phyloP scores from a whole-genome alignment of 192 early-diverging fungal genomes.

The Coemansia sp. region DNA sequence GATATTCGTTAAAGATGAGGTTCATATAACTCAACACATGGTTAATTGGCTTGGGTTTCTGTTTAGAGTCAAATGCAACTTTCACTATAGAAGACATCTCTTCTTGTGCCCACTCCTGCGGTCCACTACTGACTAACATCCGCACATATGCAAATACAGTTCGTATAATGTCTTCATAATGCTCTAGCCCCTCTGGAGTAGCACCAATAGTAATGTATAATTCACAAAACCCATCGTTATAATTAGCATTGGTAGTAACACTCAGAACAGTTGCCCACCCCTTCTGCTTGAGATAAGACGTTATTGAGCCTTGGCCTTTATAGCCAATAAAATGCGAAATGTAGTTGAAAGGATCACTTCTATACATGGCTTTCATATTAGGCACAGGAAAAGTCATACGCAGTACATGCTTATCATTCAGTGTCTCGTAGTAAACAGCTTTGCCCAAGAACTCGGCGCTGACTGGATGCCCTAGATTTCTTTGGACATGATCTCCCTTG shows the following conservation, averaged over 20 bases:
- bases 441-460: constrained; percentile 57
- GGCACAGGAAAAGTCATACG: constrained; percentile 80
- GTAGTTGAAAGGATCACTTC: constrained; percentile 63
- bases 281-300: constrained; percentile 74
- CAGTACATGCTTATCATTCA: constrained; percentile 69
- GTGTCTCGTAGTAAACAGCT: constrained; percentile 67
- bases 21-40: constrained; percentile 59
- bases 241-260: not conserved
- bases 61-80: constrained; percentile 61
- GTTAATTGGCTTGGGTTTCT: constrained; percentile 57
- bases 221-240: constrained; percentile 15
- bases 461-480: not conserved
- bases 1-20: constrained; percentile 70
- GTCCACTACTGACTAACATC: constrained; percentile 17
- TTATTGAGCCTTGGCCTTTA: constrained; percentile 79
- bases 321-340: constrained; percentile 75
- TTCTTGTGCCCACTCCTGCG: constrained; percentile 30
- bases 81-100: constrained; percentile 38
- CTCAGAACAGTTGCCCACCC: constrained; percentile 70
- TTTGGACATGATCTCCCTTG: constrained; percentile 64
- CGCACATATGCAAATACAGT: constrained; percentile 35
- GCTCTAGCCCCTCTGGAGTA: constrained; percentile 23
- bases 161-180: constrained; percentile 28
- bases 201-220: constrained; percentile 6
- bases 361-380: constrained; percentile 60